Evolutionary conservation across 2,329 filamentous ascomycete genomes (phyloP).

Genomic region (Aspergillus brasiliensis): DNA sequence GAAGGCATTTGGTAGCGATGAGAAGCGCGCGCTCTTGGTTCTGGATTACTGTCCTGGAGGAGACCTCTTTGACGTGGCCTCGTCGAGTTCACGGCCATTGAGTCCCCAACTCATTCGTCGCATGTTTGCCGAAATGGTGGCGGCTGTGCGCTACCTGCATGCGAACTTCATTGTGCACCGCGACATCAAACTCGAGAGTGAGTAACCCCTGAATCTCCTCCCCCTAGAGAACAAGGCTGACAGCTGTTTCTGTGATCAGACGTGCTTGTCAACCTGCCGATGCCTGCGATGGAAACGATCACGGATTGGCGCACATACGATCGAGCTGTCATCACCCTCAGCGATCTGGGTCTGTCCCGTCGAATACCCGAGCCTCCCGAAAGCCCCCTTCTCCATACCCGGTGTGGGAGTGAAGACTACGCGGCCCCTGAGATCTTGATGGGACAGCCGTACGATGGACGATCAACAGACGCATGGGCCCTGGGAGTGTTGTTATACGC

Average conservation of each 20-base stretch:
- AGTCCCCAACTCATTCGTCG: constrained; percentile 71
- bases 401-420: constrained; percentile 96
- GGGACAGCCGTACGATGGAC: constrained; percentile 91
- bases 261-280: constrained; percentile 83
- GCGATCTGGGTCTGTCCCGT: constrained; percentile 86
- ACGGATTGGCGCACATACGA: constrained; percentile 75
- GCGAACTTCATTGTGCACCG: constrained; percentile 85
- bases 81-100: constrained; percentile 67
- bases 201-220: constrained; percentile 38
- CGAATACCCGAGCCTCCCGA: constrained; percentile 72
- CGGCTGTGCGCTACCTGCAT: constrained; percentile 84
- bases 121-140: constrained; percentile 87
- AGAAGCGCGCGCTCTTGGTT: constrained; percentile 78
- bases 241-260: constrained; percentile 55
- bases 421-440: constrained; percentile 95
- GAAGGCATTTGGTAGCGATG: constrained; percentile 86
- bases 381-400: constrained; percentile 85
- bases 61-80: constrained; percentile 91
- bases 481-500: constrained; percentile 91
- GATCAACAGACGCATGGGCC: constrained; percentile 91
- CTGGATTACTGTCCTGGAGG: constrained; percentile 91
- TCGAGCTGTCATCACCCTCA: constrained; percentile 81
- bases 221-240: constrained; percentile 2
- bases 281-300: constrained; percentile 65
- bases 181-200: constrained; percentile 98